These are phyloP conservation scores for Pseudozyma hubeiensis DNA, from an alignment of 1,284 basidiomycete species.

Conservation along the genomic window DNA sequence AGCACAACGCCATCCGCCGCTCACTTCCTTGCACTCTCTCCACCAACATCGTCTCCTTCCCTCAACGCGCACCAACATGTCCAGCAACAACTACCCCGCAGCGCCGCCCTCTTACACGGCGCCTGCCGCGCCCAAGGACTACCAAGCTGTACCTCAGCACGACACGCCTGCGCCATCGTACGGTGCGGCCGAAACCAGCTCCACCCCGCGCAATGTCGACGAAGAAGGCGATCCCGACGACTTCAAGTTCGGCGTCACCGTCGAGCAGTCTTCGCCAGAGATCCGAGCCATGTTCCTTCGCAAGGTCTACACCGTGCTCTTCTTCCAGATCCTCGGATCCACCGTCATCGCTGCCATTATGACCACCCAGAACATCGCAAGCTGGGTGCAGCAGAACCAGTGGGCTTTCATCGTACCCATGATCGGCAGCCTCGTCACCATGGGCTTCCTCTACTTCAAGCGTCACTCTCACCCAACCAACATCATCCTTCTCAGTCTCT, in stretches of 20 bases:
- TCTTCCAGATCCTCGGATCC: conserved; percentile 64
- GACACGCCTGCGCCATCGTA: conserved; percentile 29
- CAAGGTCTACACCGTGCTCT: conserved; percentile 62
- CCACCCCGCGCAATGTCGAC: conserved; percentile 39
- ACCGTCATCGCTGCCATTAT: conserved; percentile 57
- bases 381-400: conserved; percentile 59
- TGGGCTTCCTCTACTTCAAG: conserved; percentile 85
- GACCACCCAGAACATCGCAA: conserved; percentile 38
- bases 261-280: conserved; percentile 65
- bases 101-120: conserved; percentile 39
- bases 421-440: conserved; percentile 79
- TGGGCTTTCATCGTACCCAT: conserved; percentile 73
- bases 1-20: conserved; percentile 7
- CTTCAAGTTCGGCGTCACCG: conserved; percentile 66
- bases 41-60: not conserved
- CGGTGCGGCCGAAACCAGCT: conserved; percentile 31
- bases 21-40: not conserved
- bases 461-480: conserved; percentile 86
- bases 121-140: conserved; percentile 27
- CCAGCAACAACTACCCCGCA: conserved; percentile 30
- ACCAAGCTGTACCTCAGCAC: conserved; percentile 33
- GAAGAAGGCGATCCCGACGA: conserved; percentile 63
- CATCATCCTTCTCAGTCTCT: conserved; percentile 78
- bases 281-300: conserved; percentile 64
- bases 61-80: conserved; percentile 5